Conservation (phyloP, 2,329 filamentous ascomycete species). For the Chrysoporthe austroafricana region DNA sequence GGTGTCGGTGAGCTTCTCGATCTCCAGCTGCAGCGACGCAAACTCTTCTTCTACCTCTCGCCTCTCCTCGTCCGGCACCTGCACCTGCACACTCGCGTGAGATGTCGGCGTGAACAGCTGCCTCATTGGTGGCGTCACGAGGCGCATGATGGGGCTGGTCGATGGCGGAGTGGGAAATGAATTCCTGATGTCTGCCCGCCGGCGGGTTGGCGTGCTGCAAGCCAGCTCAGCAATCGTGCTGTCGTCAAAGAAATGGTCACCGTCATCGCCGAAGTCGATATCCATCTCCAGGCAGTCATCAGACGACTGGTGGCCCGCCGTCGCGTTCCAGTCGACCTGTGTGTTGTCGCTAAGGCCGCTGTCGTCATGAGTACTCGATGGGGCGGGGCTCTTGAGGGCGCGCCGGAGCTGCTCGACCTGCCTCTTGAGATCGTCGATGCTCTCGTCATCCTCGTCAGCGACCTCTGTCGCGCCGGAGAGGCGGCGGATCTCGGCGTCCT, state of each 20-base stretch:
- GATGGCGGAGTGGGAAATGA: conserved; percentile 61
- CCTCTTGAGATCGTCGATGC: conserved; percentile 25
- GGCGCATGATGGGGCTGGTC: conserved; percentile 50
- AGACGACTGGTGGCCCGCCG: conserved; percentile 42
- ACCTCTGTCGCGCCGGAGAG: conserved; percentile 41
- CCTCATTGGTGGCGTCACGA: conserved; percentile 44
- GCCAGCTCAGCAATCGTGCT: conserved; percentile 53
- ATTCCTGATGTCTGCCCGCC: conserved; percentile 37
- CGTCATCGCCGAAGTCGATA: conserved; percentile 40
- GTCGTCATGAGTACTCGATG: conserved; percentile 13
- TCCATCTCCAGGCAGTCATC: conserved; percentile 48
- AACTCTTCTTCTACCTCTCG: conserved; percentile 51
- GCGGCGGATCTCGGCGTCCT: conserved; percentile 57
- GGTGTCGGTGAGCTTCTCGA: conserved; percentile 50
- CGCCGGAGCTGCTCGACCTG: conserved; percentile 19
- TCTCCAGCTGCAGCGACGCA: conserved; percentile 51
- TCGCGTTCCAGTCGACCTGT: conserved; percentile 51
- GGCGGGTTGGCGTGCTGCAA: conserved; percentile 54
- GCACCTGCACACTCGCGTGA: conserved; percentile 46
- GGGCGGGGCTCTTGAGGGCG: conserved; percentile 22
- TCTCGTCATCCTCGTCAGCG: conserved; percentile 11
- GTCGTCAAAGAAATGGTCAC: conserved; percentile 51
- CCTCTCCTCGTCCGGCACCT: conserved; percentile 48
- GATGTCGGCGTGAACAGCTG: conserved; percentile 35
- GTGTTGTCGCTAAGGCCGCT: conserved; percentile 33